Evolutionary conservation across 192 early-diverging fungal genomes (phyloP).

Genomic region (Jimgerdemannia flammicorona): DNA sequence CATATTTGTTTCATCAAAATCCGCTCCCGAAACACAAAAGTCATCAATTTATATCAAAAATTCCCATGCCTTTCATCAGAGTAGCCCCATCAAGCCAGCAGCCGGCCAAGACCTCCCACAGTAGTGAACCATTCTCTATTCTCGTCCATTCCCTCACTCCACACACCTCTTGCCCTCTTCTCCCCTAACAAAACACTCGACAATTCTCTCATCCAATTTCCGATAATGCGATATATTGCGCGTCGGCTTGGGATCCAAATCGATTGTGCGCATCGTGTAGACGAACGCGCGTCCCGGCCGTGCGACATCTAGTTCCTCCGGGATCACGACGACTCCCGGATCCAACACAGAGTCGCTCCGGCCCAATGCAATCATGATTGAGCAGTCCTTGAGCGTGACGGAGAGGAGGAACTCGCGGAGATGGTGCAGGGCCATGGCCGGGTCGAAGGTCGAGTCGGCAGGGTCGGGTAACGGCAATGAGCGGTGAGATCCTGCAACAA

Average conservation of each 20-base stretch:
- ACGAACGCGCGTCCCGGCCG: slow-evolving; percentile 5
- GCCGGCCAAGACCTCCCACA: no score
- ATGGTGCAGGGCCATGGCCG: slow-evolving; percentile 32
- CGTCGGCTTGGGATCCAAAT: slow-evolving; percentile 70
- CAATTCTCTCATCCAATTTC: slow-evolving; percentile 51
- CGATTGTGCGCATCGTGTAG: slow-evolving; percentile 57
- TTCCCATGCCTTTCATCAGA: no score
- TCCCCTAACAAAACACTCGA: slow-evolving; percentile 26
- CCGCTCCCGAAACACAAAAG: no score
- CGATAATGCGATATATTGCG: slow-evolving; percentile 51
- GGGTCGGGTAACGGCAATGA: no score
- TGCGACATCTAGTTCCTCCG: not conserved
- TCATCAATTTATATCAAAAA: no score
- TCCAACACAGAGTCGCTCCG: slow-evolving; percentile 7
- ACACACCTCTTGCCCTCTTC: slow-evolving; percentile 3
- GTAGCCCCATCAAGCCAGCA: no score
- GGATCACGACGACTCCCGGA: slow-evolving; percentile 10
- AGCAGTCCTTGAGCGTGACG: slow-evolving; percentile 75
- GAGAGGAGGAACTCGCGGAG: slow-evolving; percentile 67
- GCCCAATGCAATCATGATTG: slow-evolving; percentile 58
- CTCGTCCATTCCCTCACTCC: not conserved
- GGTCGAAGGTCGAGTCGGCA: not conserved
- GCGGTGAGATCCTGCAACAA: no score
- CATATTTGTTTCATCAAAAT: no score
- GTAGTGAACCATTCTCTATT: no score